These are phyloP conservation scores for Curvularia eragrostidis DNA, from an alignment of 2,329 filamentous ascomycete genomes.

Conservation along the genomic window DNA sequence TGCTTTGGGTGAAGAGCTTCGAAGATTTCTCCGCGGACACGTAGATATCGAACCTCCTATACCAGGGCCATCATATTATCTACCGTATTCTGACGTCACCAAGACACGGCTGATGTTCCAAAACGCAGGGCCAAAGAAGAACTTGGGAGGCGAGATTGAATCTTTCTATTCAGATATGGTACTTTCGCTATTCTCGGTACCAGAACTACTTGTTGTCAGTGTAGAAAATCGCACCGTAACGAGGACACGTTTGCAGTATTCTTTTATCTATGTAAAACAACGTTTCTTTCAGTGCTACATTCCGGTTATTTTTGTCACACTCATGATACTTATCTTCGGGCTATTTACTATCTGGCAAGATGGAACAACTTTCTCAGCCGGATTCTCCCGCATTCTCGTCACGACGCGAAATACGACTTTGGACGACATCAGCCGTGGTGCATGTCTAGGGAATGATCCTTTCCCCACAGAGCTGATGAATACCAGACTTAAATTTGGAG, in stretches of 20 bases:
- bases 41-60: conserved; percentile 39
- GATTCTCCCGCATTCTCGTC: conserved; percentile 46
- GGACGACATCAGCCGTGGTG: conserved; percentile 50
- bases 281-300: conserved; percentile 47
- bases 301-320: conserved; percentile 40
- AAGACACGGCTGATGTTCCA: conserved; percentile 55
- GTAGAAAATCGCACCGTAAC: conserved; percentile 25
- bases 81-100: conserved; percentile 45
- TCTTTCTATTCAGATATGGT: conserved; percentile 45
- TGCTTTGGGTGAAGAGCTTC: conserved; percentile 41
- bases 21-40: conserved; percentile 40
- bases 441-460: conserved; percentile 50
- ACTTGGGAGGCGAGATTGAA: conserved; percentile 36
- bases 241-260: conserved; percentile 34
- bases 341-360: conserved; percentile 42
- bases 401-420: conserved; percentile 46
- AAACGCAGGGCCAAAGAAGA: conserved; percentile 31
- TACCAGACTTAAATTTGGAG: conserved; percentile 48
- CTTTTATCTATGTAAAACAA: conserved; percentile 40
- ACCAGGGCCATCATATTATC: conserved; percentile 38
- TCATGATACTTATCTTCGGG: conserved; percentile 40
- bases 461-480: conserved; percentile 49
- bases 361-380: conserved; percentile 45
- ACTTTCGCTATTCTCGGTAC: conserved; percentile 44
- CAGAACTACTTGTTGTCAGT: conserved; percentile 39